Conservation (phyloP, 352 stramenopile species). For the Lagenidium sp. region DNA sequence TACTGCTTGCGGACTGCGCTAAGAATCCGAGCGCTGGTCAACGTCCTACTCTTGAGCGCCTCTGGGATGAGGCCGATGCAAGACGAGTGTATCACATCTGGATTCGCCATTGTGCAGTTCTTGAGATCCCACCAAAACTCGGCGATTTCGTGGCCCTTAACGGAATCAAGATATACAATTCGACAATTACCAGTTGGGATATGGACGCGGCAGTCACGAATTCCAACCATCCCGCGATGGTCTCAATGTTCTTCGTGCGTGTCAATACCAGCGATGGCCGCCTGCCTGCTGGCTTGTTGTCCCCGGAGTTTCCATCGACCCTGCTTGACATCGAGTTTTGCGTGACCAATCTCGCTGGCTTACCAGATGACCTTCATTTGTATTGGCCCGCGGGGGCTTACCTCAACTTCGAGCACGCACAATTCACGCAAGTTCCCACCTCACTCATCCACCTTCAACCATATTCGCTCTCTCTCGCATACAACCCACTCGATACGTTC, state of each 20-base stretch:
- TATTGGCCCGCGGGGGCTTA: background rate
- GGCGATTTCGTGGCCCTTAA: background rate
- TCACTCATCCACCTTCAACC: background rate
- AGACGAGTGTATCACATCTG: slow-evolving; percentile 1
- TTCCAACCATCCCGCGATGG: slow-evolving; percentile 1
- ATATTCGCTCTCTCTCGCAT: slow-evolving; percentile 3
- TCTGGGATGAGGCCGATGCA: background rate
- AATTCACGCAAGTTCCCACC: slow-evolving; percentile 1
- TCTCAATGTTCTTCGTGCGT: slow-evolving; percentile 4
- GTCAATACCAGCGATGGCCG: background rate
- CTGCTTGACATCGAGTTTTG: slow-evolving; percentile 1
- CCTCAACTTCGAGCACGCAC: slow-evolving; percentile 1
- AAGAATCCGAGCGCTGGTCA: background rate
- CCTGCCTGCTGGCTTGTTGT: slow-evolving; percentile 5
- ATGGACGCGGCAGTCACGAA: slow-evolving; percentile 7
- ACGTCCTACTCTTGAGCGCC: background rate
- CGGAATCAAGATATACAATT: slow-evolving; percentile 15
- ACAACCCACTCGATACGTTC: slow-evolving; percentile 1
- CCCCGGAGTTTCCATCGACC: slow-evolving; percentile 4
- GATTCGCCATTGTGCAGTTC: slow-evolving; percentile 1
- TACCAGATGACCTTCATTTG: background rate
- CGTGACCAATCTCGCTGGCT: background rate
- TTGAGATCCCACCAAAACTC: slow-evolving; percentile 3
- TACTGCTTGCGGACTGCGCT: slow-evolving; percentile 5
- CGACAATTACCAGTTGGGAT: slow-evolving; percentile 2